These are phyloP conservation scores for Gynostemma pentaphyllum DNA, from an alignment of 306 rosid genomes.

Conservation along the genomic window DNA sequence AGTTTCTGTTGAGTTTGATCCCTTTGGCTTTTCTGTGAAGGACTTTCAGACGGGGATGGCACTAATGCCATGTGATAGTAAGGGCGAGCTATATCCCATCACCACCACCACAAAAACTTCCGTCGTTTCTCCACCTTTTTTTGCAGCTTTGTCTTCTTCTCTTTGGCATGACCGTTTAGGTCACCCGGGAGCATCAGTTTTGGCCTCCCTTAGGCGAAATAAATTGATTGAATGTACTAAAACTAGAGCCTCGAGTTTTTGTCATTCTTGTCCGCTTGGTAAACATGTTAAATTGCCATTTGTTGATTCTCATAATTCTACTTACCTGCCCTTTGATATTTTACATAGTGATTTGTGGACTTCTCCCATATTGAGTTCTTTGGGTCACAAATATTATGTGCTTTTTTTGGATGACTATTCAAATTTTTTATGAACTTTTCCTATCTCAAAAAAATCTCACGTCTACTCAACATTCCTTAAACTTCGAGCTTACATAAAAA, in stretches of 20 bases:
- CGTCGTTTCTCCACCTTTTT: too few species aligned
- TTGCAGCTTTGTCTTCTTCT: too few species aligned
- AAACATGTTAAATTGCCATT: neutral
- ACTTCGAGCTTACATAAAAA: neutral
- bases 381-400: neutral
- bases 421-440: neutral
- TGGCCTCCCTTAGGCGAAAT: too few species aligned
- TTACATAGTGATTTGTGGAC: neutral
- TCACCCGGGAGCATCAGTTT: too few species aligned
- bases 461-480: neutral
- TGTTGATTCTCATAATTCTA: neutral
- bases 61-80: neutral
- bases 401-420: neutral
- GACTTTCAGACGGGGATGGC: neutral
- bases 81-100: neutral
- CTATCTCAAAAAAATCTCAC: neutral
- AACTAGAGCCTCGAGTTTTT: too few species aligned
- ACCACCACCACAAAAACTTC: too few species aligned
- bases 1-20: neutral
- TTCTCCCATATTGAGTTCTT: neutral
- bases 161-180: too few species aligned
- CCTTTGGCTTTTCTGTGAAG: too few species aligned
- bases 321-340: neutral
- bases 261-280: too few species aligned
- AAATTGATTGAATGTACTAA: too few species aligned